Conservation (phyloP, 2,329 filamentous ascomycete genomes). For the Colletotrichum echinochloae region DNA sequence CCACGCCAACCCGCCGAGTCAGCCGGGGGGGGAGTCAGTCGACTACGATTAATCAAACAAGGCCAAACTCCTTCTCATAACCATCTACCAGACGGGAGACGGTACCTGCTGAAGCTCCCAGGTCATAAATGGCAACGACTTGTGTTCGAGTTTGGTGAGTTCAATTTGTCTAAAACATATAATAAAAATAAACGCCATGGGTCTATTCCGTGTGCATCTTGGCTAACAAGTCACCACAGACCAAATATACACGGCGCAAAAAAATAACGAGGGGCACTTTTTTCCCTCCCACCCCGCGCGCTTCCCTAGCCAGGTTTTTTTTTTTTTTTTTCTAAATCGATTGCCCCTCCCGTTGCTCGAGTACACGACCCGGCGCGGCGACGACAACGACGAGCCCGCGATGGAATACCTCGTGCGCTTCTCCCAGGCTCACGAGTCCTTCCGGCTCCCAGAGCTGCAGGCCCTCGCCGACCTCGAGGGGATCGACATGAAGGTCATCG, state of each 20-base stretch:
- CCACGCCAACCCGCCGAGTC: constrained; percentile 21
- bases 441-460: constrained; percentile 85
- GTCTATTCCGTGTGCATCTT: neutral
- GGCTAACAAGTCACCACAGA: neutral
- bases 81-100: neutral
- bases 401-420: constrained; percentile 92
- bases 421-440: constrained; percentile 90
- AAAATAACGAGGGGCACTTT: constrained; percentile 33
- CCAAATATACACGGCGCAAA: neutral
- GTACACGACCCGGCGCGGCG: neutral
- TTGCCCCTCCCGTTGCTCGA: constrained; percentile 11
- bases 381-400: neutral
- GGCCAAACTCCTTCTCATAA: neutral
- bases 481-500: constrained; percentile 77
- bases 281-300: constrained; percentile 30
- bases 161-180: no score
- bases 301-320: constrained; percentile 20
- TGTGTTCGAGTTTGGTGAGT: neutral
- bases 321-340: neutral
- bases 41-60: neutral
- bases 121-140: neutral
- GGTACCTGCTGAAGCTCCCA: no score
- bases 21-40: constrained; percentile 7
- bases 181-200: neutral
- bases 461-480: constrained; percentile 78